Conservation (phyloP, 495 filamentous ascomycete species). For the Penicillium paradoxum region DNA sequence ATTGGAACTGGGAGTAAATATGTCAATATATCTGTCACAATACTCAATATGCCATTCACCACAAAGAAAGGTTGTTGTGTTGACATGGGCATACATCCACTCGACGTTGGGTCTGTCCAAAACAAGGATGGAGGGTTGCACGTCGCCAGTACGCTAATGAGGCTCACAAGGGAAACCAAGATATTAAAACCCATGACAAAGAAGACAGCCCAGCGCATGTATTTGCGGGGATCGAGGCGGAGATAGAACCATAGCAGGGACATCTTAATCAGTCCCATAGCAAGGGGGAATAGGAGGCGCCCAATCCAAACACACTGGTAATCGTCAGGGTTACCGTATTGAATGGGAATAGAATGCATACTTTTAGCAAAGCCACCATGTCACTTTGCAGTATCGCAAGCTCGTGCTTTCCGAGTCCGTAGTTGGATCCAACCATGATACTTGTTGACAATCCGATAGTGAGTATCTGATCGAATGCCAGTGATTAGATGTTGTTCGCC, state of each 20-base stretch:
- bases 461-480: not conserved
- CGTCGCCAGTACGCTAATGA: not conserved
- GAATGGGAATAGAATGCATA: not conserved
- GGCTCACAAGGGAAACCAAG: not conserved
- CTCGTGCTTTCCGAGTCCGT: conserved; percentile 9
- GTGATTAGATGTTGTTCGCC: not conserved
- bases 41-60: not conserved
- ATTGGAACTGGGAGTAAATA: not conserved
- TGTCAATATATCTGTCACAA: not conserved
- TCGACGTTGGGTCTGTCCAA: not conserved
- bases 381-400: not conserved
- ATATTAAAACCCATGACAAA: not conserved
- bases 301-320: conserved; percentile 3
- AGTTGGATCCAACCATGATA: conserved; percentile 4
- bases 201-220: conserved; percentile 8
- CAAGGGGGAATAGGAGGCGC: conserved; percentile 7
- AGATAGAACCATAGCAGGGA: conserved; percentile 19
- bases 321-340: not conserved
- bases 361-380: conserved; percentile 8
- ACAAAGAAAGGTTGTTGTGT: not conserved
- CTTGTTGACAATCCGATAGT: conserved; percentile 9
- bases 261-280: conserved; percentile 9
- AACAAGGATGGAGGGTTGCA: not conserved
- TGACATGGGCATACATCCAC: not conserved
- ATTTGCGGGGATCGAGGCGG: conserved; percentile 10